Evolutionary conservation across 306 rosid species (phyloP).

Genomic region (Rosa lucieae): DNA sequence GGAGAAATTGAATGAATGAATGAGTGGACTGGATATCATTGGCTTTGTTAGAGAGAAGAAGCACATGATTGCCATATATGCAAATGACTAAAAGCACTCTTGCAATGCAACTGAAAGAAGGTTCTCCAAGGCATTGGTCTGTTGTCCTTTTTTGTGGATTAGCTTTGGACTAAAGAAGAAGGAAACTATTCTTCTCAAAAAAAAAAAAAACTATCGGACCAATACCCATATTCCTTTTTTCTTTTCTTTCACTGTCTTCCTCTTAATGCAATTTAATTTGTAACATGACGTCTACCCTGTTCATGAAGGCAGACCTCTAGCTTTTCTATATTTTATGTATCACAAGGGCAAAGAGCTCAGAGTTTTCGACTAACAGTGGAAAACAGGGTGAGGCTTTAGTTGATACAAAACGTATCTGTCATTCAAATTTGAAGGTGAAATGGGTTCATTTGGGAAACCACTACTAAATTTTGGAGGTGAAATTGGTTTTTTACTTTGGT

Average conservation of each 20-base stretch:
- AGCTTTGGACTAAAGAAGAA: background rate
- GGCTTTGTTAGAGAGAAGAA: conserved; percentile 6
- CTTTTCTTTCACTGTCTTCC: conserved; percentile 1
- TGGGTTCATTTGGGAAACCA: background rate
- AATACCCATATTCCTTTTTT: background rate
- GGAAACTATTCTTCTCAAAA: no score
- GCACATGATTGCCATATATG: background rate
- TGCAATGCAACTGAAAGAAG: background rate
- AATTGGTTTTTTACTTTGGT: no score
- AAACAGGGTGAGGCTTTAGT: background rate
- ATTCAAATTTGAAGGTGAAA: background rate
- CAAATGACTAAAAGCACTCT: background rate
- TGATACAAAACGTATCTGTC: background rate
- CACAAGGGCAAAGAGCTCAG: background rate
- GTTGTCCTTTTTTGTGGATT: background rate
- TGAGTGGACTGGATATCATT: conserved; percentile 8
- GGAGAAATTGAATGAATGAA: background rate
- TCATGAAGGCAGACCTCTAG: background rate
- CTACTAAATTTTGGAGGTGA: no score
- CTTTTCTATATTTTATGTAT: background rate
- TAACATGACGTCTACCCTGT: background rate
- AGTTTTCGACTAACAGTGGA: background rate
- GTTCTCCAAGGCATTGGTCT: background rate
- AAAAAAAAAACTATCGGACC: background rate
- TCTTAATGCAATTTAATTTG: background rate